Evolutionary conservation across 306 rosid species (phyloP).

Genomic region (Phaseolus lunatus): DNA sequence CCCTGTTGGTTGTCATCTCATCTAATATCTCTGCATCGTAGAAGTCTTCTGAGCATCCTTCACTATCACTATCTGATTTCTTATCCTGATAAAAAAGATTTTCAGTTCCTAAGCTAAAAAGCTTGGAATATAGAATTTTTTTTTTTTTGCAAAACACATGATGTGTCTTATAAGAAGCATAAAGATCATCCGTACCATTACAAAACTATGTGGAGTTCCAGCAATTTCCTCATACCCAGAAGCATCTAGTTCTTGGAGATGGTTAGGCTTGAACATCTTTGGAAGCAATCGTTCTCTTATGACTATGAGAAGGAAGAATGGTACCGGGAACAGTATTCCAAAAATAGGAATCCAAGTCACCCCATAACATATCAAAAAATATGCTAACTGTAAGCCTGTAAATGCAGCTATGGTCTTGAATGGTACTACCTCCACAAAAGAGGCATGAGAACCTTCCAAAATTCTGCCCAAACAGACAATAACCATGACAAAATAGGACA

Average conservation of each 20-base stretch:
- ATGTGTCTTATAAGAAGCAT: no score
- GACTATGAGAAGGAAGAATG: conserved; percentile 82
- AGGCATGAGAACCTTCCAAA: conserved; percentile 80
- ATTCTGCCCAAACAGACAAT: conserved; percentile 58
- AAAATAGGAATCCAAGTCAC: conserved; percentile 89
- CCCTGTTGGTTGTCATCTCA: conserved; percentile 83
- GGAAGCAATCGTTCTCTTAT: conserved; percentile 84
- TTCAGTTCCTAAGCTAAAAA: conserved; percentile 20
- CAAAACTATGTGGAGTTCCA: conserved; percentile 51
- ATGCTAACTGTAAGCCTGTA: conserved; percentile 70
- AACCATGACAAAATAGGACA: conserved; percentile 22
- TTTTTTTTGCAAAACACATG: background rate
- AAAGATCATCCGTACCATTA: conserved; percentile 41
- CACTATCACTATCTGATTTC: conserved; percentile 49
- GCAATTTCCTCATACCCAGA: conserved; percentile 86
- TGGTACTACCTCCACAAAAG: conserved; percentile 88
- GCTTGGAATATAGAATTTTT: conserved; percentile 8
- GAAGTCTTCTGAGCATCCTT: conserved; percentile 54
- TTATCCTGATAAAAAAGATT: conserved; percentile 59
- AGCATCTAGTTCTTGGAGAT: conserved; percentile 87
- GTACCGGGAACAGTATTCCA: conserved; percentile 88
- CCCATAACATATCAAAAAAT: conserved; percentile 74
- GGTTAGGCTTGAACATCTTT: conserved; percentile 56
- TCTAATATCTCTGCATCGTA: conserved; percentile 82
- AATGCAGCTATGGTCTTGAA: conserved; percentile 76